These are phyloP conservation scores for Trichosporon asahii DNA, from an alignment of 1,284 basidiomycete genomes.

Conservation along the genomic window DNA sequence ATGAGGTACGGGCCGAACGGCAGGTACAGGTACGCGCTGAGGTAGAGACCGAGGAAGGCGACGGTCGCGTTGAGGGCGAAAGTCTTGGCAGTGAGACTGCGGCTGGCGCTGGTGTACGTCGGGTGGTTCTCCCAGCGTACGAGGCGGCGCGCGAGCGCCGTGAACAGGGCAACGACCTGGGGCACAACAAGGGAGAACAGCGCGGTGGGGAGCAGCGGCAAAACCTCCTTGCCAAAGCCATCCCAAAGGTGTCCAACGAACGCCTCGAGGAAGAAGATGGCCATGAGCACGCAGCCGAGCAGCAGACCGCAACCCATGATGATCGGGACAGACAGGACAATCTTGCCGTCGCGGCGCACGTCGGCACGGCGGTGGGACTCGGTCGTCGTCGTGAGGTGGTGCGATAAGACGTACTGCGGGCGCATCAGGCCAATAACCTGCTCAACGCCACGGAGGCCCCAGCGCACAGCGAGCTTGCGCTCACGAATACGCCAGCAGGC, in stretches of 20 bases:
- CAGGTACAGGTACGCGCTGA: conserved; percentile 80
- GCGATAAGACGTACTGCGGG: conserved; percentile 58
- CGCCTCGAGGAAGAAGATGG: conserved; percentile 80
- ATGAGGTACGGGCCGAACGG: conserved; percentile 85
- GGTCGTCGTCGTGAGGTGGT: conserved; percentile 46
- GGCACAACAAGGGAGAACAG: conserved; percentile 81
- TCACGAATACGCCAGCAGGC: conserved; percentile 86
- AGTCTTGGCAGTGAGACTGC: conserved; percentile 83
- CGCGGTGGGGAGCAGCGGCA: conserved; percentile 79
- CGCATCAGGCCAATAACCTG: conserved; percentile 73
- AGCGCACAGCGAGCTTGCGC: conserved; percentile 70
- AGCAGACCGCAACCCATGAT: conserved; percentile 70
- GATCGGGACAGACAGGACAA: conserved; percentile 72
- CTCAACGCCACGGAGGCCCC: conserved; percentile 65
- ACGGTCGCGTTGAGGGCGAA: conserved; percentile 69
- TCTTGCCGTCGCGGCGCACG: conserved; percentile 60
- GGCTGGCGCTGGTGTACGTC: conserved; percentile 69
- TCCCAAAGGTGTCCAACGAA: conserved; percentile 81
- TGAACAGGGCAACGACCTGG: conserved; percentile 74
- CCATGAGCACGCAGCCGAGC: conserved; percentile 68
- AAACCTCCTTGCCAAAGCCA: conserved; percentile 73
- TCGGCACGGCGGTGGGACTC: conserved; percentile 29
- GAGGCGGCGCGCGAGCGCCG: conserved; percentile 64
- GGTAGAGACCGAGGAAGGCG: conserved; percentile 77
- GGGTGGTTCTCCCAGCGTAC: conserved; percentile 90